Base-by-base conservation (phyloP, 208 protist genomes). In the Phytomonas sp. region DNA sequence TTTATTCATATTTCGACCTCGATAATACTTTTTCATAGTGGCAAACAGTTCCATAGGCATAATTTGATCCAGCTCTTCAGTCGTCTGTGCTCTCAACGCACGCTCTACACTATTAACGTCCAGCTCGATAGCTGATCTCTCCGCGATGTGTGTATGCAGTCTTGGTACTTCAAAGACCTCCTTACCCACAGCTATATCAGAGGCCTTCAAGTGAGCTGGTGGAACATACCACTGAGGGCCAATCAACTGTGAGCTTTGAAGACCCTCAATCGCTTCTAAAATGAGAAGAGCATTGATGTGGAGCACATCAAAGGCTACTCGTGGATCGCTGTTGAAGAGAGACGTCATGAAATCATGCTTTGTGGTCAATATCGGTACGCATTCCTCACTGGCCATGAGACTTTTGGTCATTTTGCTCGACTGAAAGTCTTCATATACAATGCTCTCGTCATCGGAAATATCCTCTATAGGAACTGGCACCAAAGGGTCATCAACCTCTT, bases 241-340 rank as follows among this genome's bases (percentile, higher is more conserved):
- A 52, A 63, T 74, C 33, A 45, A 37, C 7, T 7, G 29, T 12
- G 70, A 61, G 31, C 61, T 23, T 23, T 23, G 45, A 49, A 76
- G 72, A 19, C 37, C 34, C 67, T 80, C 75, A 14, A 40, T 31
- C 34, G n/a, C 62, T 60, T 85, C 81, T 36, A 91, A 78, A 30
- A 69, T 63, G 31, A 61, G 64, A 29, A 94, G 64, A 14, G 67
- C 74, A 23, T 83, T 82, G 45, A 86, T 69, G 77, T 94, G 88
- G 12, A 94, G 74, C n/a, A 73, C 67, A 30, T 90, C 77, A 66
- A 94, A 94, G 12, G 82, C 61, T 29, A 86, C 73, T 23, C 88
- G 82, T 8, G 88, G 88, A 63, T 94, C 88, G 59, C 79, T 88
- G 75, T 87, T 84, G 49, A 88, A 71, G 37, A 94, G 75, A 2